Base-by-base conservation (phyloP, 176 grass and related monocot species). In the Oryza meridionalis region DNA sequence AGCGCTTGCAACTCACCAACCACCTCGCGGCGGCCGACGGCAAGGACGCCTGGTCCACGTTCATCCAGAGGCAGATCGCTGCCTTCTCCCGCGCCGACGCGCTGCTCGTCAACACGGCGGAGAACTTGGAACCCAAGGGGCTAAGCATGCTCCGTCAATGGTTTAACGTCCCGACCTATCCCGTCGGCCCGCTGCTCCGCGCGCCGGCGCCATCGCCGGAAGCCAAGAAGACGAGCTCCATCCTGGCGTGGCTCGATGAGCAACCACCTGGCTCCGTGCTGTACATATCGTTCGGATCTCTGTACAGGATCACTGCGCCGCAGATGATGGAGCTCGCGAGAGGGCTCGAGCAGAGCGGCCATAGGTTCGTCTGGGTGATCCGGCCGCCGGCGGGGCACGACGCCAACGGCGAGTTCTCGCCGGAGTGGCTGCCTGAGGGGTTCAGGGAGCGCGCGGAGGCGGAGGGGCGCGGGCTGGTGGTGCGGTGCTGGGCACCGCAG, bases 261-360 rank as follows among this genome's bases (percentile, higher is more conserved):
- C 88, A 90, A 3, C 33, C 25, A 4, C 14, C 35, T 0, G 17
- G 33, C 4, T 86, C 84, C 2, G 84, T 90, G 21, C 19, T 86
- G 24, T 86, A 83, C 73, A 29, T 90, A 2, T 90, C 79, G 58
- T 86, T 90, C 75, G 88, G 88, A 14, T 90, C 84, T 14, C 79
- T 75, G 61, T 83, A 83, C 80, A 27, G 62, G 3, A 67, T 86
- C 38, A 16, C 5, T 4, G 24, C 21, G 35, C 17, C 16, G 11
- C 79, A 90, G 62, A 67, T 66, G 49, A 49, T 55, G 40, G 75
- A 73, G 59, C 84, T 90, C 0, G 88, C 75, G 0, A 5, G 12
- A 63, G 75, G 74, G 45, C 61, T 87, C 32, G 80, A 83, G 68
- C 25, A 15, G 49, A 58, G 70, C n/a, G 33, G 7, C 0, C 80